Percentiles rank a stretch among this genome's conserved stretches.
These are phyloP conservation scores for Endocalyx cinctus DNA, from an alignment of 2,329 filamentous ascomycete species.

Conservation along the genomic window DNA sequence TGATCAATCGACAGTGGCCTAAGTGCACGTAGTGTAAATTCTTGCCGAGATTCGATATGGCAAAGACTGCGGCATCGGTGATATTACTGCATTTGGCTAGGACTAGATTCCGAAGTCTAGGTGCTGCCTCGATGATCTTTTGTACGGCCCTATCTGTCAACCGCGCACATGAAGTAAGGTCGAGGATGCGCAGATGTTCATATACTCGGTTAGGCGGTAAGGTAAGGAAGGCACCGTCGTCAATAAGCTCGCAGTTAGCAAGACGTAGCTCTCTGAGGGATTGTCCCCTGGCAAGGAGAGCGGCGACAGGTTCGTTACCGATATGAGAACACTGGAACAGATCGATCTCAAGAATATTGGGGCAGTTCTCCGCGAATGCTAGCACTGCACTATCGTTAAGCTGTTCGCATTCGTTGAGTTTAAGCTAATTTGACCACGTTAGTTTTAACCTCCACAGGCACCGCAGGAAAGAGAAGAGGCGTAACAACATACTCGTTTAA, in stretches of 20 bases:
- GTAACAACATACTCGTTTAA: constrained; percentile 78
- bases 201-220: constrained; percentile 66
- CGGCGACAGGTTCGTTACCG: constrained; percentile 77
- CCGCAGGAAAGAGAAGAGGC: too few species aligned
- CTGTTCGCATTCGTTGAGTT: constrained; percentile 89
- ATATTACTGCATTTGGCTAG: constrained; percentile 91
- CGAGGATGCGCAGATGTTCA: constrained; percentile 87
- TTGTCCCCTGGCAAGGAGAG: constrained; percentile 70
- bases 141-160: constrained; percentile 84
- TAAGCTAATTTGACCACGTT: constrained; percentile 53
- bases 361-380: constrained; percentile 83
- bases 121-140: constrained; percentile 81
- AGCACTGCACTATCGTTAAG: constrained; percentile 77
- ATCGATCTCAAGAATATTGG: constrained; percentile 93
- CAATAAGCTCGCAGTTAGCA: constrained; percentile 78
- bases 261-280: constrained; percentile 88
- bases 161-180: constrained; percentile 82
- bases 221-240: constrained; percentile 80
- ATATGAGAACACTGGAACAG: constrained; percentile 80
- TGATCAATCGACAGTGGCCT: constrained; percentile 88
- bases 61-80: constrained; percentile 80
- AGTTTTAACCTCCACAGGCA: too few species aligned
- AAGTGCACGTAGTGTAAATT: constrained; percentile 96
- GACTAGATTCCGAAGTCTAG: constrained; percentile 85
- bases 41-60: constrained; percentile 86